These are phyloP conservation scores for Phaeosphaeria sp. DNA, from an alignment of 2,329 filamentous ascomycete species.

Conservation along the genomic window DNA sequence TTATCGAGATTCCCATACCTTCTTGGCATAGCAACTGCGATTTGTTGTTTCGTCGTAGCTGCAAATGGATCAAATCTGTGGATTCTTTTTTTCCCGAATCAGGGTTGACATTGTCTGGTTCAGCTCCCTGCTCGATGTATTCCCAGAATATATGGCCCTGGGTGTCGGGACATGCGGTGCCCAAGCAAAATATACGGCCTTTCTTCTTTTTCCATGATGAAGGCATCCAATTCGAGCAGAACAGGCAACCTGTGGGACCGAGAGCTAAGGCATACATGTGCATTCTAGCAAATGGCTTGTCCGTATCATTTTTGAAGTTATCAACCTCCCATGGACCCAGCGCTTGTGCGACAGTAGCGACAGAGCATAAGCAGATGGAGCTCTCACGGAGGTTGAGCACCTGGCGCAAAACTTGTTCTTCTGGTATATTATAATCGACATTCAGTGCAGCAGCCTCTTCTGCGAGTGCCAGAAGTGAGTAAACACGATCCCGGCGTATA, in stretches of 20 bases:
- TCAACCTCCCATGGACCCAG: slow-evolving; percentile 5
- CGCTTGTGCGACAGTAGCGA: slow-evolving; percentile 4
- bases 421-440: slow-evolving; percentile 6
- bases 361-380: slow-evolving; percentile 6
- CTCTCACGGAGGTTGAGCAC: slow-evolving; percentile 1
- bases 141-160: slow-evolving; percentile 9
- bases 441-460: slow-evolving; percentile 1
- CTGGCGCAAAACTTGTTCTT: slow-evolving; percentile 3
- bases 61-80: background rate
- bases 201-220: slow-evolving; percentile 7
- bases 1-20: background rate
- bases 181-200: slow-evolving; percentile 4
- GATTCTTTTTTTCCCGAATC: background rate
- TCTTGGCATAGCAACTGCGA: slow-evolving; percentile 3
- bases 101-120: background rate
- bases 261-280: slow-evolving; percentile 1
- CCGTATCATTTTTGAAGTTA: background rate
- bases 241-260: slow-evolving; percentile 1
- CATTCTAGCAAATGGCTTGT: background rate
- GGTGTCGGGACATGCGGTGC: slow-evolving; percentile 1
- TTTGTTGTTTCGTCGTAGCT: slow-evolving; percentile 5
- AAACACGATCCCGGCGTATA: slow-evolving; percentile 6
- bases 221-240: slow-evolving; percentile 8
- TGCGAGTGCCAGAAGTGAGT: slow-evolving; percentile 7
- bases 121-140: background rate